Evolutionary conservation across 2,329 filamentous ascomycete genomes (phyloP).

Genomic region (Colletotrichum tamarilloi): DNA sequence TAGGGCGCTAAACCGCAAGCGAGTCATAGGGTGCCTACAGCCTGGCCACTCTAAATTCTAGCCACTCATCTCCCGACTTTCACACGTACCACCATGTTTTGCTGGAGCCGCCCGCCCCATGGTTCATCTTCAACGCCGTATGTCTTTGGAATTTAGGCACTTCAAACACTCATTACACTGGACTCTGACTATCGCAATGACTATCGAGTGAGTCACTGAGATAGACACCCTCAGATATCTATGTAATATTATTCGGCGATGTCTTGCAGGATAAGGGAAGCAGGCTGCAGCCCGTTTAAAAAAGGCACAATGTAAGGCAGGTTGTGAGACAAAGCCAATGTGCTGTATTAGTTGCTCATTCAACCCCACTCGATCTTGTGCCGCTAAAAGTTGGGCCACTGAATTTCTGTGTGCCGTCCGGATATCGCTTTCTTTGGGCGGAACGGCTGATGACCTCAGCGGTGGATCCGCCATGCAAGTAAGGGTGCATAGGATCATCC

Average conservation of each 20-base stretch:
- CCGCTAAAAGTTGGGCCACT: slow-evolving; percentile 5
- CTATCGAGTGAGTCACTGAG: neutral
- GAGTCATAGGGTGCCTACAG: slow-evolving; percentile 24
- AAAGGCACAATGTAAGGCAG: neutral
- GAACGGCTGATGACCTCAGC: slow-evolving; percentile 23
- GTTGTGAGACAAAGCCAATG: slow-evolving; percentile 25
- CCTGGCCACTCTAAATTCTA: slow-evolving; percentile 3
- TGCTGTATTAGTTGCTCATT: slow-evolving; percentile 11
- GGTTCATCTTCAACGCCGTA: neutral
- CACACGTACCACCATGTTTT: slow-evolving; percentile 14
- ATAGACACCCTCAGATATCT: neutral
- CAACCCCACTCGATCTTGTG: slow-evolving; percentile 17
- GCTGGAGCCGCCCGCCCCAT: neutral
- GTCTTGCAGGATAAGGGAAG: neutral
- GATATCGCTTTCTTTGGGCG: neutral
- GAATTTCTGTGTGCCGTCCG: neutral
- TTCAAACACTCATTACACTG: neutral
- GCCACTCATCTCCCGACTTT: neutral
- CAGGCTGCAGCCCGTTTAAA: neutral
- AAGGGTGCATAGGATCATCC: neutral
- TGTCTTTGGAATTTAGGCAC: neutral
- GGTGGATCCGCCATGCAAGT: neutral
- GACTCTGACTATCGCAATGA: neutral
- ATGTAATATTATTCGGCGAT: neutral
- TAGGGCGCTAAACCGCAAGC: slow-evolving; percentile 35